phyloP scores from a whole-genome alignment of 208 protist genomes.

The Wallacemonas sp. region DNA sequence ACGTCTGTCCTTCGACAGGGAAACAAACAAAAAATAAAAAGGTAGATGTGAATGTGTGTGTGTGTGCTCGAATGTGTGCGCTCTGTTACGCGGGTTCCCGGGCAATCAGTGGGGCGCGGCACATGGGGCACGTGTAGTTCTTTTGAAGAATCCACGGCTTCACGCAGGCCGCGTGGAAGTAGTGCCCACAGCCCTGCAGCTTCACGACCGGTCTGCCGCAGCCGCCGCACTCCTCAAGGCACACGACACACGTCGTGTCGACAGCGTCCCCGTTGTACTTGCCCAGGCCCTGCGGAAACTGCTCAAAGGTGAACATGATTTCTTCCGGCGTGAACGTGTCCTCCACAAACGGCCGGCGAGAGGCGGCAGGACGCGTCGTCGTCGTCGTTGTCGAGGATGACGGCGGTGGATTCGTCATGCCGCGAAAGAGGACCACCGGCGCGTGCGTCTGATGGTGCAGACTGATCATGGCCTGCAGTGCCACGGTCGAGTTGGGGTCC shows the following conservation, averaged over 20 bases:
- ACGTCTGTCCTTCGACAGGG: no score
- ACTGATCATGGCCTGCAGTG: slow-evolving; percentile 14
- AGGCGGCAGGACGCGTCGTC: background rate
- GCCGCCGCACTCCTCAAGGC: slow-evolving; percentile 23
- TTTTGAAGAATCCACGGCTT: slow-evolving; percentile 31
- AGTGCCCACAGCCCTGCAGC: slow-evolving; percentile 39
- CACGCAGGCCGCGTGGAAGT: slow-evolving; percentile 38
- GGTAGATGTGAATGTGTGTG: no score
- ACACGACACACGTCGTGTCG: slow-evolving; percentile 26
- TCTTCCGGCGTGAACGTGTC: slow-evolving; percentile 11
- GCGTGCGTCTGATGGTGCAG: slow-evolving; percentile 8
- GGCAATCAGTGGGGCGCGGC: slow-evolving; percentile 19
- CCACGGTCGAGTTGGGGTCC: slow-evolving; percentile 5
- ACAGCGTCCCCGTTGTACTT: background rate
- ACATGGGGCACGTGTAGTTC: slow-evolving; percentile 34
- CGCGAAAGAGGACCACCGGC: slow-evolving; percentile 7
- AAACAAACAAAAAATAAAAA: no score
- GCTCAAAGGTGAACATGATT: slow-evolving; percentile 6
- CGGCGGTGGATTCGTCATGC: background rate
- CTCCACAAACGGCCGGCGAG: slow-evolving; percentile 6
- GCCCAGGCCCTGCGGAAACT: slow-evolving; percentile 10
- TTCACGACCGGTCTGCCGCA: slow-evolving; percentile 24
- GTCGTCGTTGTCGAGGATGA: background rate
- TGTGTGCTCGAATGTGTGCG: no score
- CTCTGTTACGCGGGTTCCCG: background rate